These are phyloP conservation scores for Gastrolobium bilobum DNA, from an alignment of 306 rosid species.

Conservation along the genomic window DNA sequence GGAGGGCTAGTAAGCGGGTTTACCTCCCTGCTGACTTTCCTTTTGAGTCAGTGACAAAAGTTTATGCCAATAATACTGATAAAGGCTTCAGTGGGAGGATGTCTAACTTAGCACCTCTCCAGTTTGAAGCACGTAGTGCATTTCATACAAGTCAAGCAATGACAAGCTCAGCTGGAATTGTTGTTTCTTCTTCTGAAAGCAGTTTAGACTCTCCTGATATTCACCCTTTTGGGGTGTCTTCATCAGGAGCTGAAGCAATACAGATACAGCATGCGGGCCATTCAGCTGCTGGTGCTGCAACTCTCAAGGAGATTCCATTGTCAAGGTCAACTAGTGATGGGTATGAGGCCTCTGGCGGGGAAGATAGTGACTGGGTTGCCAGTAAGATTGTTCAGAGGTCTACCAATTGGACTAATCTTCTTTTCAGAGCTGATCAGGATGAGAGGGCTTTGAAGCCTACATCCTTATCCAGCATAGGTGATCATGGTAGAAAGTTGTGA, in stretches of 20 bases:
- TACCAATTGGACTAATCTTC: constrained; percentile 73
- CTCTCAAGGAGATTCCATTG: constrained; percentile 68
- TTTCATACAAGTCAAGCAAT: constrained; percentile 74
- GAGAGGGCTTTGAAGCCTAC: constrained; percentile 60
- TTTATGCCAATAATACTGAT: constrained; percentile 55
- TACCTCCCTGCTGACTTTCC: constrained; percentile 80
- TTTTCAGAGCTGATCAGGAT: constrained; percentile 69
- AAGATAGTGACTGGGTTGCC: constrained; percentile 92
- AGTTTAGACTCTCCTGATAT: constrained; percentile 93
- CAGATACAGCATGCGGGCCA: constrained; percentile 63
- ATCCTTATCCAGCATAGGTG: constrained; percentile 60
- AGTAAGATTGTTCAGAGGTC: constrained; percentile 74
- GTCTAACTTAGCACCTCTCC: constrained; percentile 81
- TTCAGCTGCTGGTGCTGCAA: constrained; percentile 59
- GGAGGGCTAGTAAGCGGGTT: constrained; percentile 70
- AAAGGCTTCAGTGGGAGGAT: constrained; percentile 61
- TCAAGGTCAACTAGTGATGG: constrained; percentile 98
- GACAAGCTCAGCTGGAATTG: constrained; percentile 70
- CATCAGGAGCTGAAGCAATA: constrained; percentile 74
- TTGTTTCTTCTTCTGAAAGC: constrained; percentile 90
- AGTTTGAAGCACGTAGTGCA: constrained; percentile 79
- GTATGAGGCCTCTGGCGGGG: constrained; percentile 98
- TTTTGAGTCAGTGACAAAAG: constrained; percentile 59
- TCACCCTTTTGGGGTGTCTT: constrained; percentile 77
- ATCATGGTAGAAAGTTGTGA: constrained; percentile 64